Evolutionary conservation across 257 asterid genomes (phyloP).

Genomic region (Nicotiana benthamiana): DNA sequence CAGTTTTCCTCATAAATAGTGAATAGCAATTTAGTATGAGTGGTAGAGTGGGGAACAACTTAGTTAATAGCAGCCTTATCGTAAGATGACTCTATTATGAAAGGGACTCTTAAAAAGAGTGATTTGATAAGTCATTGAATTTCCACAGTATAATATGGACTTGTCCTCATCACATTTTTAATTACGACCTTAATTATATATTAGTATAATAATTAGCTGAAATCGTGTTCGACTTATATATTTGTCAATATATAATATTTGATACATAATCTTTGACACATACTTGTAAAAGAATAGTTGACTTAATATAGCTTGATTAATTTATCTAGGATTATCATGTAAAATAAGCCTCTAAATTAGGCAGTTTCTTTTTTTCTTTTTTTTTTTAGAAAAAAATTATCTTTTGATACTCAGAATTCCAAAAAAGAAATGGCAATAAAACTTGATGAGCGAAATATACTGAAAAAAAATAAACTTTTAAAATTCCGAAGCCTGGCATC

Average conservation of each 20-base stretch:
- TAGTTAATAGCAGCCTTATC: background rate
- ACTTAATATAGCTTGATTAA: background rate
- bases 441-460: no score
- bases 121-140: background rate
- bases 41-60: background rate
- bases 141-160: background rate
- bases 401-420: background rate
- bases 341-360: background rate
- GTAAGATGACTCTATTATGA: background rate
- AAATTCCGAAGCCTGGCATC: no score
- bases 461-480: no score
- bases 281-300: background rate
- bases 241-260: background rate
- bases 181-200: no score
- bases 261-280: background rate
- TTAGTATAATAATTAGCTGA: background rate
- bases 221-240: background rate
- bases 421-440: no score
- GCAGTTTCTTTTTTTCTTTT: background rate
- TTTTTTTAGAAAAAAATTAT: background rate
- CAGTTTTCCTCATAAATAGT: background rate
- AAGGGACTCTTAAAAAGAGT: background rate
- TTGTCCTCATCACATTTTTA: background rate
- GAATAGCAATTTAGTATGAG: background rate
- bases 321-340: background rate